phyloP scores from a whole-genome alignment of 495 filamentous ascomycete genomes.

The Podospora comata region DNA sequence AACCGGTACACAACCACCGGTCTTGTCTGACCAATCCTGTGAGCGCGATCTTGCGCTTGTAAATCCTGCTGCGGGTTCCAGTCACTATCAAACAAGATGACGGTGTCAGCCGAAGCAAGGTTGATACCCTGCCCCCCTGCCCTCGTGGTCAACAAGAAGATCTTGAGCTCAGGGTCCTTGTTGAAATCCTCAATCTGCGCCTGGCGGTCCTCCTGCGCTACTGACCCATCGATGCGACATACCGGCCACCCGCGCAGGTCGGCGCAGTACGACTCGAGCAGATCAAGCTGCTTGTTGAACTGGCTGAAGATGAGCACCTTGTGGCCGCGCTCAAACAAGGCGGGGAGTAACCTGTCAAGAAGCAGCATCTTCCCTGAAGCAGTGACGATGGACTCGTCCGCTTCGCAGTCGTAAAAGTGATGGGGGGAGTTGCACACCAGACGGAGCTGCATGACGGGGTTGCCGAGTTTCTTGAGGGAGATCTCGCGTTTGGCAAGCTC shows the following conservation, averaged over 20 bases:
- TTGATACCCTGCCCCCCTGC: slow-evolving; percentile 97
- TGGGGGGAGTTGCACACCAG: slow-evolving; percentile 90
- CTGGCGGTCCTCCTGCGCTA: slow-evolving; percentile 74
- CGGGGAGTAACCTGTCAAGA: slow-evolving; percentile 78
- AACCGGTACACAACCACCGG: slow-evolving; percentile 95
- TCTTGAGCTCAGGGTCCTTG: slow-evolving; percentile 58
- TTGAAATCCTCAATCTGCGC: slow-evolving; percentile 88
- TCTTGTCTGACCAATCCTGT: slow-evolving; percentile 88
- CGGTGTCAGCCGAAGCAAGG: slow-evolving; percentile 92
- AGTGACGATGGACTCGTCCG: slow-evolving; percentile 78
- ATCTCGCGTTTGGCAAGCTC: slow-evolving; percentile 84
- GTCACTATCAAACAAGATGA: slow-evolving; percentile 92
- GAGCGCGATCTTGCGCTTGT: slow-evolving; percentile 91
- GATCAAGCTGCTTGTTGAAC: slow-evolving; percentile 90
- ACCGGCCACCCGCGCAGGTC: slow-evolving; percentile 69
- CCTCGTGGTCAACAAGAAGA: slow-evolving; percentile 86
- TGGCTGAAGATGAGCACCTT: slow-evolving; percentile 96
- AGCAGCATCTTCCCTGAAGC: slow-evolving; percentile 94
- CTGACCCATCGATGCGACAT: slow-evolving; percentile 89
- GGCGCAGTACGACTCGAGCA: slow-evolving; percentile 79
- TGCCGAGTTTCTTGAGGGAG: slow-evolving; percentile 87
- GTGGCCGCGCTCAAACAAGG: slow-evolving; percentile 70
- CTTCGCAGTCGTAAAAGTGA: slow-evolving; percentile 83
- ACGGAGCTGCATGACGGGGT: slow-evolving; percentile 89
- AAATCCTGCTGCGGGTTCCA: slow-evolving; percentile 99